Evolutionary conservation across 164 flowering plant genomes (phyloP), one percentile per base, ranked within the genome.

Genomic region (Houttuynia cordata): DNA sequence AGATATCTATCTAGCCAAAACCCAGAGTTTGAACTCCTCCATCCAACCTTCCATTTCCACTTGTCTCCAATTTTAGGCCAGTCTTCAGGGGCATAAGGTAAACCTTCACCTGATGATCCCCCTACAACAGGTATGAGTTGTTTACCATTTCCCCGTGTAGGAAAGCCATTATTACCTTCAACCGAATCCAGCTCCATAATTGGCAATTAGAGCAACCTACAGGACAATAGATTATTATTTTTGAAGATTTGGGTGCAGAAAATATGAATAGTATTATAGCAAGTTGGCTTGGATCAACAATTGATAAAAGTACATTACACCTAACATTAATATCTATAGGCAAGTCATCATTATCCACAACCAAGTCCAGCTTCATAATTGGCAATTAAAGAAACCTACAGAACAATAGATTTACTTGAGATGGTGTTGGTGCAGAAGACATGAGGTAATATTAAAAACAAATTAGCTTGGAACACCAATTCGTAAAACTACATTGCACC

Each of bases 11-110:
- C 96, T 62, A 58, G 7, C 69, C 66, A 78, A 68, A 66, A 71
- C 0, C 95, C 95, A 53, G 69, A 56, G 22, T 8, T 1, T 23
- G 75, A 62, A 49, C 70, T 65, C 76, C 96, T 80, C 62, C 22
- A 74, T 50, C 96, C 96, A 21, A 77, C 93, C 68, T 64, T 83
- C 98, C 96, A 92, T 15, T 53, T 37, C 96, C 96, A 92, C 1
- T 8, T 73, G 72, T 92, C 96, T 59, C 98, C 98, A 0, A 75
- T 82, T 37, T 67, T 67, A 30, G 95, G 98, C 84, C 83, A 92
- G 73, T 87, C 65, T 22, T 54, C 61, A 42, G 98, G 98, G 54
- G 98, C 98, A 80, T 85, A 89, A 6, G 98, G 98, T 56, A 82
- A 69, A 50, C 96, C 98, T 65, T 70, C 77, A 45, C 96, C 96